phyloP scores from a whole-genome alignment of 305 asterid species.

The Fraxinus albicans region DNA sequence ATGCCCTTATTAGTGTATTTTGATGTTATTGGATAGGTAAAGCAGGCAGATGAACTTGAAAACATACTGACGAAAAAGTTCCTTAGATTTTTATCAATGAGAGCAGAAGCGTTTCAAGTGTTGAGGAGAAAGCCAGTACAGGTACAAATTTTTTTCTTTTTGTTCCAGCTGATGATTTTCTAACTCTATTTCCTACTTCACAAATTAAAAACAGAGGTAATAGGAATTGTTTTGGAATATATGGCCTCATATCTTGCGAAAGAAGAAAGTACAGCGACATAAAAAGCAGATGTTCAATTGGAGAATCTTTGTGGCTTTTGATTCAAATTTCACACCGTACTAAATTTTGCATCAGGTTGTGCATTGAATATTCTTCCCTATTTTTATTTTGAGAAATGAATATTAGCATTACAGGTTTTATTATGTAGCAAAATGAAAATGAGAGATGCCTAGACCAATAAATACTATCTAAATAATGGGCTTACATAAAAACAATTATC shows the following conservation, averaged over 20 bases:
- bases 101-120: slow-evolving; percentile 99
- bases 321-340: not conserved
- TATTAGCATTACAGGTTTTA: not conserved
- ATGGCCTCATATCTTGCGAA: not conserved
- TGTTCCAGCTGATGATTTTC: slow-evolving; percentile 1
- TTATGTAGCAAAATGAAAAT: not conserved
- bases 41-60: slow-evolving; percentile 97
- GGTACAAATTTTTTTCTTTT: slow-evolving; percentile 41
- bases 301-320: not conserved
- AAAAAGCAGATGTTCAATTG: not conserved
- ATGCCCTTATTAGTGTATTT: slow-evolving; percentile 8
- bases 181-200: not conserved
- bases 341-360: not conserved
- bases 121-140: slow-evolving; percentile 97
- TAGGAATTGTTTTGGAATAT: not conserved
- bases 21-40: slow-evolving; percentile 53
- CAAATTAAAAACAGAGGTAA: not conserved
- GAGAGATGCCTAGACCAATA: not conserved
- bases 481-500: not conserved
- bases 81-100: slow-evolving; percentile 92
- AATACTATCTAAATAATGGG: not conserved
- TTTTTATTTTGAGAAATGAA: not conserved
- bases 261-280: not conserved
- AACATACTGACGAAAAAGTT: slow-evolving; percentile 91
- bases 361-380: not conserved